Conservation (phyloP, 163 green algal species). For the Picocystis sp. region DNA sequence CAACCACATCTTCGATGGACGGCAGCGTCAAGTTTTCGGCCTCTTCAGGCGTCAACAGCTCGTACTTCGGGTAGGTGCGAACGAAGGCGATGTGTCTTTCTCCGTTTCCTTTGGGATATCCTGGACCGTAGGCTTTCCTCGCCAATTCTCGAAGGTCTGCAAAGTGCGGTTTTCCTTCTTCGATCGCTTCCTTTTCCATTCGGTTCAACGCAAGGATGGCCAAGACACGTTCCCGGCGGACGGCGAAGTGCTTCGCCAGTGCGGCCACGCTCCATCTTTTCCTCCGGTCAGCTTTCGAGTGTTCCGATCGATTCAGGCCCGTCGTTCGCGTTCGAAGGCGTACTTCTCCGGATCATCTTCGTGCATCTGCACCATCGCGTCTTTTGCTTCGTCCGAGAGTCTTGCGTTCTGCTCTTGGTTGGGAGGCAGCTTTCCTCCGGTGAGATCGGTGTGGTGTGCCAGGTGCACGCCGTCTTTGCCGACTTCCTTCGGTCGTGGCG, state of each 20-base stretch:
- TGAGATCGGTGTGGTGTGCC: no score
- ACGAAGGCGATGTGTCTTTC: slow-evolving; percentile 40
- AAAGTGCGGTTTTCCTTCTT: slow-evolving; percentile 11
- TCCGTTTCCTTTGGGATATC: slow-evolving; percentile 16
- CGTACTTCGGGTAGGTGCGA: slow-evolving; percentile 41
- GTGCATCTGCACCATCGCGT: slow-evolving; percentile 51
- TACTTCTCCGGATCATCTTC: slow-evolving; percentile 37
- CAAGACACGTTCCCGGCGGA: slow-evolving; percentile 65
- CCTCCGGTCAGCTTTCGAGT: not conserved
- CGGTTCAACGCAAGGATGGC: slow-evolving; percentile 69
- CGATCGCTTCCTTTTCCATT: slow-evolving; percentile 11
- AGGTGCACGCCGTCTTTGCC: no score
- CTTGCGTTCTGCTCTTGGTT: slow-evolving; percentile 10
- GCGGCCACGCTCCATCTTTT: slow-evolving; percentile 22
- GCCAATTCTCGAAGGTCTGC: slow-evolving; percentile 12
- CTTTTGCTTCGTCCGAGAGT: slow-evolving; percentile 48
- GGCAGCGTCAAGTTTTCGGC: slow-evolving; percentile 17
- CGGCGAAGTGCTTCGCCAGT: slow-evolving; percentile 52
- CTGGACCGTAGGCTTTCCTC: no score
- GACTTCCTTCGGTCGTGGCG: no score
- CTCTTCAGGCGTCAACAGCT: slow-evolving; percentile 20
- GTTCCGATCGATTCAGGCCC: not conserved
- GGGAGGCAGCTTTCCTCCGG: no score
- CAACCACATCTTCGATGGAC: slow-evolving; percentile 15
- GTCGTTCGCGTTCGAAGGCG: no score